Percentiles rank a stretch among this genome's conserved stretches.
Conservation (phyloP, 768 basidiomycete genomes). For the Suillus ampliporus region DNA sequence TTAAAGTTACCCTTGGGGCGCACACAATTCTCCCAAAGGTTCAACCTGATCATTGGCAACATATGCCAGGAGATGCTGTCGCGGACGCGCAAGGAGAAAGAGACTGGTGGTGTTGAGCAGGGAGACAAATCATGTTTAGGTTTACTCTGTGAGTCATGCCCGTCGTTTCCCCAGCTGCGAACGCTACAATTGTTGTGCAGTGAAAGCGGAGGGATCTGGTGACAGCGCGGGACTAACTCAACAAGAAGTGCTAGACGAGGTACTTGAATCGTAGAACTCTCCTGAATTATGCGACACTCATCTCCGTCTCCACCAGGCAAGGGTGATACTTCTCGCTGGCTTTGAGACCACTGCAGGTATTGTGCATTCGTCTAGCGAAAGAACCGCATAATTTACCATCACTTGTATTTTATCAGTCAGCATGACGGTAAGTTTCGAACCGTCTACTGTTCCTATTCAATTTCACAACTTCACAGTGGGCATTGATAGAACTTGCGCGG, state of each 20-base stretch:
- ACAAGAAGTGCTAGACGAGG: background rate
- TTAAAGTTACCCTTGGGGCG: constrained; percentile 37
- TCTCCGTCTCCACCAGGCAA: constrained; percentile 15
- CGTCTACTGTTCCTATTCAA: background rate
- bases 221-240: background rate
- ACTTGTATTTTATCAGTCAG: background rate
- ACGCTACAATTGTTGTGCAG: background rate
- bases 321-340: constrained; percentile 18
- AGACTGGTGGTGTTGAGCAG: constrained; percentile 28
- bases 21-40: constrained; percentile 25
- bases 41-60: constrained; percentile 38
- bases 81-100: constrained; percentile 40
- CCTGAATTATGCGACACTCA: background rate
- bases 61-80: constrained; percentile 41
- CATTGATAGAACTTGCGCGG: constrained; percentile 35
- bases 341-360: constrained; percentile 32
- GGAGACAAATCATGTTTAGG: constrained; percentile 5
- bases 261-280: background rate
- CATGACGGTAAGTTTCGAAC: constrained; percentile 15
- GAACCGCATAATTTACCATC: background rate
- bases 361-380: constrained; percentile 4
- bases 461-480: constrained; percentile 34
- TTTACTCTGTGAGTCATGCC: background rate
- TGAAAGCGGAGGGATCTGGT: constrained; percentile 2
- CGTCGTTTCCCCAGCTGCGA: background rate